phyloP scores from a whole-genome alignment of 179 eudicot genomes.

The Carnegiea gigantea region DNA sequence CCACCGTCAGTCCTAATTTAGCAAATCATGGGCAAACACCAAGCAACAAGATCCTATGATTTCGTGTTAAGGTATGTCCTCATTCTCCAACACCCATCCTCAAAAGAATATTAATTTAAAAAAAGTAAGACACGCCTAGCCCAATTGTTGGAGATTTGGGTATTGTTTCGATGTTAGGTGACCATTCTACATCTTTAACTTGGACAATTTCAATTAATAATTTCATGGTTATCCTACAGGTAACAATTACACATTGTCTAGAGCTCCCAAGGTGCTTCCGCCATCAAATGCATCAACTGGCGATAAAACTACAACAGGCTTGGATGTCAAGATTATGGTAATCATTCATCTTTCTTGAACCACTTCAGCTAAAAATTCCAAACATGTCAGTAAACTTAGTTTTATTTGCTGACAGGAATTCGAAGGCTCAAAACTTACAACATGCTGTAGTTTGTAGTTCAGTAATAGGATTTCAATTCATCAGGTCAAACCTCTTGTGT shows the following conservation, averaged over 20 bases:
- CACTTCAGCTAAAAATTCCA: background rate
- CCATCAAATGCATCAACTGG: background rate
- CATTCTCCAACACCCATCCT: too few species aligned
- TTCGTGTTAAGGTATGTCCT: too few species aligned
- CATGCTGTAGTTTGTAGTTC: background rate
- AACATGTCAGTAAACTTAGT: background rate
- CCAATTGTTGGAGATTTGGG: too few species aligned
- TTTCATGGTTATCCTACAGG: background rate
- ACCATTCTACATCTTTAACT: background rate
- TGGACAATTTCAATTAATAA: background rate
- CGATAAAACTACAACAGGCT: background rate
- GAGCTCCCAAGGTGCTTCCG: background rate
- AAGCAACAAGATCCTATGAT: too few species aligned
- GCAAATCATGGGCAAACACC: too few species aligned
- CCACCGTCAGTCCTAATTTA: too few species aligned
- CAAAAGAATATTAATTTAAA: too few species aligned
- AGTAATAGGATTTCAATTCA: background rate
- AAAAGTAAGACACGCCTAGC: too few species aligned
- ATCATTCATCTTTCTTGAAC: background rate
- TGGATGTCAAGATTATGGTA: background rate
- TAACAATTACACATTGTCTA: background rate
- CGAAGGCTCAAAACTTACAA: background rate
- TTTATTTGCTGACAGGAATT: background rate
- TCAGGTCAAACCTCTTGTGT: background rate
- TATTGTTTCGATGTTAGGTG: too few species aligned